These are phyloP conservation scores for Coccomyxa sp. DNA, from an alignment of 139 green algal genomes.

Conservation along the genomic window DNA sequence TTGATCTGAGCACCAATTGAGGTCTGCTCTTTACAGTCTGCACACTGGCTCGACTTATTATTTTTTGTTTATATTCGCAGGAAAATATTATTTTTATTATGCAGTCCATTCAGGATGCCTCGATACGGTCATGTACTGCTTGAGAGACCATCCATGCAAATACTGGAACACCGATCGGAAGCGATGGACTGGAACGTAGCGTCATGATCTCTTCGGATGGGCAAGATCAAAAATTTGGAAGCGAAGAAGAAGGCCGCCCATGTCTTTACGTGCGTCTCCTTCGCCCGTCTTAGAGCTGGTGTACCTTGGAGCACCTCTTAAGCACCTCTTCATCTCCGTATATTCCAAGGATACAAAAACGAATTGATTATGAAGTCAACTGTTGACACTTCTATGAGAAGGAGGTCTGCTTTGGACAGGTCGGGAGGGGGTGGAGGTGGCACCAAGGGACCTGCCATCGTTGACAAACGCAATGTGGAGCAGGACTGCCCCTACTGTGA, in stretches of 20 bases:
- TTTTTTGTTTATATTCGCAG: no score
- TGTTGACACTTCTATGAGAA: not conserved
- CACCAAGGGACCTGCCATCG: slow-evolving; percentile 66
- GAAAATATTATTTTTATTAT: no score
- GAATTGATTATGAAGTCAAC: not conserved
- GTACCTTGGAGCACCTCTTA: not conserved
- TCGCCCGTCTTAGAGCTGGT: no score
- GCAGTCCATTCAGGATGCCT: no score
- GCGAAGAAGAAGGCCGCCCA: slow-evolving; percentile 67
- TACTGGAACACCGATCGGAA: no score
- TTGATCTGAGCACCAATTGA: no score
- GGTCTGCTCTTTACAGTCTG: no score
- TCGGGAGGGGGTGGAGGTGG: slow-evolving; percentile 64
- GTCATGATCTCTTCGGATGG: no score
- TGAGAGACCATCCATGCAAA: no score
- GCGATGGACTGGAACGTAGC: no score
- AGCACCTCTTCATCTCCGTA: not conserved
- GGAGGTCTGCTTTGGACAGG: slow-evolving; percentile 28
- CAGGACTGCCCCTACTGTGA: slow-evolving; percentile 82
- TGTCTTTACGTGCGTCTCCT: slow-evolving; percentile 35
- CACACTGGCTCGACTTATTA: no score
- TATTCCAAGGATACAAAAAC: not conserved
- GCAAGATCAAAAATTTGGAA: slow-evolving; percentile 47
- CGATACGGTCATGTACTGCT: no score
- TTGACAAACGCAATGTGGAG: slow-evolving; percentile 86